These are phyloP conservation scores for Ophiocordyceps camponoti-floridani DNA, from an alignment of 2,329 filamentous ascomycete genomes.

Conservation along the genomic window DNA sequence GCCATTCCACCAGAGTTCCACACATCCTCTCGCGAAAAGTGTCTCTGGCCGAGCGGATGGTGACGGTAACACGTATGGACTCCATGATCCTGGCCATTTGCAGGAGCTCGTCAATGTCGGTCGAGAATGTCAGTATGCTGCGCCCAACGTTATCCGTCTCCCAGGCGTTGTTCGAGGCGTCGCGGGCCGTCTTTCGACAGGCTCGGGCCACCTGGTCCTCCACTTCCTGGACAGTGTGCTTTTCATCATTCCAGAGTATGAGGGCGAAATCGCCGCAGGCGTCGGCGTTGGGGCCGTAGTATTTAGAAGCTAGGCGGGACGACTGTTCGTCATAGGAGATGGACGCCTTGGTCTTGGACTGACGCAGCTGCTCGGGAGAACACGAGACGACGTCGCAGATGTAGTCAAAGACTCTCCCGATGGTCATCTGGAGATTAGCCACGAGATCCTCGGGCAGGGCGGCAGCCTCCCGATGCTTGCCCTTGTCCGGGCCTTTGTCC, in stretches of 20 bases:
- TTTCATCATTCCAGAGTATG: constrained; percentile 95
- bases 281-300: constrained; percentile 44
- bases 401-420: constrained; percentile 76
- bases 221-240: constrained; percentile 88
- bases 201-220: constrained; percentile 78
- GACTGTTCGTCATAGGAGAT: constrained; percentile 67
- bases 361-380: constrained; percentile 82
- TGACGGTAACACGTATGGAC: constrained; percentile 90
- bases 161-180: constrained; percentile 59
- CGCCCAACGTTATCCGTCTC: constrained; percentile 82
- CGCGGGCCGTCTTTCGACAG: constrained; percentile 52
- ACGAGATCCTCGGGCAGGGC: constrained; percentile 58
- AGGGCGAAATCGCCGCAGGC: constrained; percentile 52
- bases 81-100: constrained; percentile 73
- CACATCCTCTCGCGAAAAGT: constrained; percentile 98
- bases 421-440: constrained; percentile 65
- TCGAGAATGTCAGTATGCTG: constrained; percentile 63
- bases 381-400: constrained; percentile 97
- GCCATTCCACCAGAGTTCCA: constrained; percentile 91
- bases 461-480: constrained; percentile 41
- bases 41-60: constrained; percentile 80
- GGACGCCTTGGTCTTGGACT: constrained; percentile 65
- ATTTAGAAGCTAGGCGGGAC: constrained; percentile 52
- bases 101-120: constrained; percentile 55
- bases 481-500: constrained; percentile 30